These are phyloP conservation scores for Brassica balearica DNA, from an alignment of 441 rosid genomes.

Conservation along the genomic window DNA sequence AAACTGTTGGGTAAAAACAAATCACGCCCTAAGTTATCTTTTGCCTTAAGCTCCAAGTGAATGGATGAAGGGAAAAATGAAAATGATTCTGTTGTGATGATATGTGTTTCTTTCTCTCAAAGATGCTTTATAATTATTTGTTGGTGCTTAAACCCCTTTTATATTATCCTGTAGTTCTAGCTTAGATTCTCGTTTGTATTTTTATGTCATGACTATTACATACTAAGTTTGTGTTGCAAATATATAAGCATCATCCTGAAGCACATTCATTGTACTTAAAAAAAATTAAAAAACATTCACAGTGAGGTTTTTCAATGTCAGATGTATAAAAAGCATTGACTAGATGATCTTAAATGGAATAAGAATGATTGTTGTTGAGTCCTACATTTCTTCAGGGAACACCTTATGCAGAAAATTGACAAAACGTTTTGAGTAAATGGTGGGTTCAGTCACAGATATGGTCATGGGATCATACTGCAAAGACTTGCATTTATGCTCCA, in stretches of 20 bases:
- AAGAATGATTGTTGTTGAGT: constrained; percentile 13
- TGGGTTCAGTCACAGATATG: constrained; percentile 74
- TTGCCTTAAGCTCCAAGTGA: constrained; percentile 87
- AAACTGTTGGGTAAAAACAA: constrained; percentile 94
- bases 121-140: constrained; percentile 19
- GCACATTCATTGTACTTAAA: constrained; percentile 14
- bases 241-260: background rate
- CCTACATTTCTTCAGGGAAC: constrained; percentile 52
- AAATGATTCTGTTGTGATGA: background rate
- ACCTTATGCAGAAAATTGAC: constrained; percentile 64
- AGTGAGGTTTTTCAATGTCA: constrained; percentile 18
- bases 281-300: constrained; percentile 16
- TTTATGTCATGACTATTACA: background rate
- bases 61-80: background rate
- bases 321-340: constrained; percentile 17
- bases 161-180: background rate
- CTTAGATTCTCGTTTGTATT: constrained; percentile 23
- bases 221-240: constrained; percentile 10
- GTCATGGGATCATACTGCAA: constrained; percentile 58
- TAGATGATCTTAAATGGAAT: constrained; percentile 7
- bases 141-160: constrained; percentile 1
- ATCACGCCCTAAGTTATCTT: constrained; percentile 86
- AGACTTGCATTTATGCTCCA: constrained; percentile 73
- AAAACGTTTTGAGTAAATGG: constrained; percentile 71
- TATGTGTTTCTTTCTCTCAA: background rate